A percentile compares a stretch with the other conserved stretches of the same genome.
These are phyloP conservation scores for Rhodomyrtus tomentosa DNA, from an alignment of 345 rosid species.

Conservation along the genomic window DNA sequence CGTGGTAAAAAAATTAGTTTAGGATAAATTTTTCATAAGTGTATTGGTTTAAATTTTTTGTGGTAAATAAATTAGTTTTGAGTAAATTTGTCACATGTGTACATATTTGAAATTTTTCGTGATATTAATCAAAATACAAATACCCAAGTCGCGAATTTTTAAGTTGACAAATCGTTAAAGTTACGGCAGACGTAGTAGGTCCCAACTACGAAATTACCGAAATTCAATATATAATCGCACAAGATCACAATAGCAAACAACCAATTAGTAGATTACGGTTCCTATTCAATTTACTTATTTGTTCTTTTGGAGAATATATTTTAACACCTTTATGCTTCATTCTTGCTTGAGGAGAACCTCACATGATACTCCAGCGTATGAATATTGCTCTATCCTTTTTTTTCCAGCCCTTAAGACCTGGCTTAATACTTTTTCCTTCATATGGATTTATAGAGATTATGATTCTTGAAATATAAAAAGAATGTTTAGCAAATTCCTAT, in stretches of 20 bases:
- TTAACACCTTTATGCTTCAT: background rate
- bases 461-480: background rate
- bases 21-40: too few relatives aligned
- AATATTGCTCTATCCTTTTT: background rate
- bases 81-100: too few relatives aligned
- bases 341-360: background rate
- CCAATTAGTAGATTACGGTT: too few relatives aligned
- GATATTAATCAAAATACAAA: background rate
- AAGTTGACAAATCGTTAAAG: background rate
- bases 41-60: too few relatives aligned
- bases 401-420: background rate
- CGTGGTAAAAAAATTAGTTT: too few relatives aligned
- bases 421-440: background rate
- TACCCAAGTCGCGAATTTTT: background rate
- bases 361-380: background rate
- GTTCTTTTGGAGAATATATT: too few relatives aligned
- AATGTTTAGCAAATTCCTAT: background rate
- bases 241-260: too few relatives aligned
- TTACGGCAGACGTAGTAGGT: background rate
- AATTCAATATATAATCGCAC: too few relatives aligned
- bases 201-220: background rate
- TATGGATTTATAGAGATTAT: background rate
- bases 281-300: too few relatives aligned
- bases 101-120: too few relatives aligned
- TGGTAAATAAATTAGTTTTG: too few relatives aligned